Conservation (phyloP, 192 early-diverging fungal genomes). For the Coemansia sp. region DNA sequence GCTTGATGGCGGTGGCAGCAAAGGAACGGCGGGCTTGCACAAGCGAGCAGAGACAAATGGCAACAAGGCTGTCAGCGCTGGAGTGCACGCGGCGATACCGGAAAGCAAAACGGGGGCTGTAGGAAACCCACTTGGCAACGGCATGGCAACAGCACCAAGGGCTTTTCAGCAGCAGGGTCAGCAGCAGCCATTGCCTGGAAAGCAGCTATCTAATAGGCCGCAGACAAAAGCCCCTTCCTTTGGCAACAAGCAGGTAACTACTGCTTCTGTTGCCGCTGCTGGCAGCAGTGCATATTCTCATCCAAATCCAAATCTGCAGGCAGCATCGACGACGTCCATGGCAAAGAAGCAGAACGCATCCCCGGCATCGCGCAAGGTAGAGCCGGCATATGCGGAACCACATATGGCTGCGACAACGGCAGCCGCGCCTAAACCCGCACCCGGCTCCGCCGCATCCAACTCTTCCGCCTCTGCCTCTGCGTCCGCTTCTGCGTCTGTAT, state of each 20-base stretch:
- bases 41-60: too few species aligned
- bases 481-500: background rate
- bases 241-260: background rate
- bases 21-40: too few species aligned
- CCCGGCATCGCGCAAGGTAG: background rate
- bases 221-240: background rate
- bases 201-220: background rate
- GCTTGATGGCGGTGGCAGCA: too few species aligned
- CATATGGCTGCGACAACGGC: background rate
- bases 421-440: background rate
- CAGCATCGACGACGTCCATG: too few species aligned
- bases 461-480: background rate
- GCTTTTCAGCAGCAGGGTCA: background rate
- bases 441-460: too few species aligned
- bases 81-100: too few species aligned
- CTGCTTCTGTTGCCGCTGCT: too few species aligned
- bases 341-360: background rate
- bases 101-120: too few species aligned
- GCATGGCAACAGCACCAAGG: constrained; percentile 1
- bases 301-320: too few species aligned
- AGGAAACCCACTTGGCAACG: background rate
- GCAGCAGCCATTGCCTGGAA: constrained; percentile 4
- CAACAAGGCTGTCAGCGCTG: too few species aligned
- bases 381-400: background rate
- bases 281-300: too few species aligned